Evolutionary conservation across 306 rosid genomes (phyloP), one percentile per base, ranked within the genome.

Genomic region (Pyrus bretschneideri): DNA sequence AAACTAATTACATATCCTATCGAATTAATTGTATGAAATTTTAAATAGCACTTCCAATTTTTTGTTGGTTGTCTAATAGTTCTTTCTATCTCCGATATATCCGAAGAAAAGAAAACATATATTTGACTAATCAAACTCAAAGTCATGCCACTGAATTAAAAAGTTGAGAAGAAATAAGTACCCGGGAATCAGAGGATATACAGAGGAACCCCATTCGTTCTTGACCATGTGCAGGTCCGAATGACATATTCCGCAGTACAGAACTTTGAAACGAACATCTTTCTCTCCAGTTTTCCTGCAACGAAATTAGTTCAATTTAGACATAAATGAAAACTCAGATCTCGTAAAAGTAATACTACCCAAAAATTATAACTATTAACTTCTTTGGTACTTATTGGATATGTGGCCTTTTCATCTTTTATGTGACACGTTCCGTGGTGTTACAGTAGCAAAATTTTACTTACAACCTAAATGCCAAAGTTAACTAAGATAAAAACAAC

Each of bases 221-320:
- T 65, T 75, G 6, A 5, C 18, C 54, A 22, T 21, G 21, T 80
- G 75, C 23, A 80, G 74, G 13, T 80, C 83, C 27, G 74, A 52
- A 65, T 80, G 79, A 29, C 79, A 80, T 27, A 73, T 74, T 19
- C 75, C 75, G 31, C 71, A 80, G 42, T 80, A 80, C 71, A 67
- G 1, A 5, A 80, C 74, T 62, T 73, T 73, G 18, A 79, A 67
- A 9, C 54, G 55, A 8, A 79, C 73, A 25, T 79, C 82, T 9
- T 79, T 57, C 4, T 79, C 69, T 11, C 77, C 74, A 3, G 77
- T 73, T 65, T 45, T 49, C 69, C 82, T 79, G 74, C 75, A 73
- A 70, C 76, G 67, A 73, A 13, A 72, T 11, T 25, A 13, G n/a
- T 4, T 61, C 66, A 25, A 27, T 61, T 13, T 61, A 3, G 33